Evolutionary conservation across 257 asterid genomes (phyloP).

Genomic region (Anisodus acutangulus): DNA sequence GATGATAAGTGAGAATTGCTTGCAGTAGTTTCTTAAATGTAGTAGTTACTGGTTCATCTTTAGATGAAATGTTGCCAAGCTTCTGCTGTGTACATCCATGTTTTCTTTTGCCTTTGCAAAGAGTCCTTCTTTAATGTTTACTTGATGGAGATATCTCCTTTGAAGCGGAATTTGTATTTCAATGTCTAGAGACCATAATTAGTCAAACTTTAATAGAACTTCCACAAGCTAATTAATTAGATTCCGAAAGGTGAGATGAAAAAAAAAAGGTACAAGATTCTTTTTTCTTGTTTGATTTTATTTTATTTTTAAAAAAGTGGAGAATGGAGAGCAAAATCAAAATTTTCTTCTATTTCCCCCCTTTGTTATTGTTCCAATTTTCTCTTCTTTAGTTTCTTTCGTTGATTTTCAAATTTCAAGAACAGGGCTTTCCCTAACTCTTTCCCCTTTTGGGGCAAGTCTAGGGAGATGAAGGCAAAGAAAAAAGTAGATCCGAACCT

Average conservation of each 20-base stretch:
- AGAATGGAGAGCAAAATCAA: background rate
- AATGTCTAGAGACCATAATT: background rate
- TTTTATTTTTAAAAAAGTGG: background rate
- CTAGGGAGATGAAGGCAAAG: background rate
- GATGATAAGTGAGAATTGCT: background rate
- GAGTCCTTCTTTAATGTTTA: background rate
- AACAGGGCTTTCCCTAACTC: background rate
- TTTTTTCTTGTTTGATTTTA: background rate
- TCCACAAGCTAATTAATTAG: background rate
- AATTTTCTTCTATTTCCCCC: background rate
- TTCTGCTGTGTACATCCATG: slow-evolving; percentile 12
- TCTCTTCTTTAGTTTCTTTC: background rate
- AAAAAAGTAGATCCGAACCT: background rate
- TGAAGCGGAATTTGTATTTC: background rate
- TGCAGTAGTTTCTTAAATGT: slow-evolving; percentile 23
- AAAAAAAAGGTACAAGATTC: background rate
- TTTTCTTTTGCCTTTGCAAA: background rate
- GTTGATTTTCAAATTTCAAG: background rate
- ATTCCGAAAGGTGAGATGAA: background rate
- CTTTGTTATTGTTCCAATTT: background rate
- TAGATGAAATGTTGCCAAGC: slow-evolving; percentile 20
- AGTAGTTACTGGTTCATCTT: slow-evolving; percentile 3
- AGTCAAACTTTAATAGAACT: background rate
- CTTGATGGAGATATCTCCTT: slow-evolving; percentile 18
- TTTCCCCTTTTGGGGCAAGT: background rate